These are phyloP conservation scores for Prunella vulgaris DNA, from an alignment of 257 asterid genomes.

Conservation along the genomic window DNA sequence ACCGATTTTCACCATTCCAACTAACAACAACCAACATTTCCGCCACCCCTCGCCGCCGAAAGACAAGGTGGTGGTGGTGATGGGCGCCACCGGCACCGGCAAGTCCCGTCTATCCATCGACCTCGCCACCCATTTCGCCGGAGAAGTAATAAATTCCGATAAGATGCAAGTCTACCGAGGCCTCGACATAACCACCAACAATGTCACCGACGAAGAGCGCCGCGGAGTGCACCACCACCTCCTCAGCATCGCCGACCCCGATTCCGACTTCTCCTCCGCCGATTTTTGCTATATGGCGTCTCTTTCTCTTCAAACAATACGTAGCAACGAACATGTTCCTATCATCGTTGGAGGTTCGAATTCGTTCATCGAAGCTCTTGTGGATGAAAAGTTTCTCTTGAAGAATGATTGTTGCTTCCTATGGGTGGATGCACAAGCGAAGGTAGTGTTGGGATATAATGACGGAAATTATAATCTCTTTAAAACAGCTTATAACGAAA, in stretches of 20 bases:
- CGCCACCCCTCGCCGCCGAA: constrained; percentile 21
- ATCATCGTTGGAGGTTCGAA: constrained; percentile 47
- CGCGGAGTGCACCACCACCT: constrained; percentile 66
- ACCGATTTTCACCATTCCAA: constrained; percentile 16
- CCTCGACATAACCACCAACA: constrained; percentile 64
- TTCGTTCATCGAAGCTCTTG: constrained; percentile 34
- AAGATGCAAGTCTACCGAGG: constrained; percentile 71
- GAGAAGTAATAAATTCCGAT: constrained; percentile 67
- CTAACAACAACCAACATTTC: constrained; percentile 12
- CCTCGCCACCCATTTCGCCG: constrained; percentile 53
- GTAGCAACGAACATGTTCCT: constrained; percentile 26
- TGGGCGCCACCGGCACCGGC: constrained; percentile 88
- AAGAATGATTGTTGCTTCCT: constrained; percentile 56
- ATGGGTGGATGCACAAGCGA: constrained; percentile 69
- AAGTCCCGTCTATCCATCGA: constrained; percentile 73
- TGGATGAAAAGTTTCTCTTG: constrained; percentile 28
- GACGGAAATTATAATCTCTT: too few relatives aligned
- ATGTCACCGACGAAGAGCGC: constrained; percentile 60
- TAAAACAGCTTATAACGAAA: too few relatives aligned
- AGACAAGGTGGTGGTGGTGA: constrained; percentile 64
- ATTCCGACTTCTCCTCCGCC: constrained; percentile 35
- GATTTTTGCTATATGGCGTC: constrained; percentile 30
- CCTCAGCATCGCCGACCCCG: constrained; percentile 32
- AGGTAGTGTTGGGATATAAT: too few relatives aligned
- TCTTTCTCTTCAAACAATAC: constrained; percentile 18